Evolutionary conservation across 345 rosid species (phyloP), one percentile per base, ranked within the genome.

Genomic region (Populus alba): DNA sequence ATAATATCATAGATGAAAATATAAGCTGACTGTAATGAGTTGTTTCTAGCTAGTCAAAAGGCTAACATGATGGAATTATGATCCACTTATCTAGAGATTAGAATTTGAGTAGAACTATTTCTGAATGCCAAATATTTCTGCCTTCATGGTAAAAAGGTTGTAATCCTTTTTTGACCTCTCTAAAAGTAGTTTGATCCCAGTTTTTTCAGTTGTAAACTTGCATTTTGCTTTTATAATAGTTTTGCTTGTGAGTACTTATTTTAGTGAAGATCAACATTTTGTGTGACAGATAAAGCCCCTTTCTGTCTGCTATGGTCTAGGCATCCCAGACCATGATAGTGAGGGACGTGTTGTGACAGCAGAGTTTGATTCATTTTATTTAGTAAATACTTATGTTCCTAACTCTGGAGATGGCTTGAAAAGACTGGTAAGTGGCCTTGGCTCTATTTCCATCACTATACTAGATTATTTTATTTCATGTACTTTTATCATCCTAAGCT

Each of bases 381-480:
- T 94, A 75, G 72, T 96, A 78, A 80, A 78, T 23, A 83, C 86
- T n/a, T 96, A 94, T 61, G 92, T 96, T 78, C 99, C 99, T 74
- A 96, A 94, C 79, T 91, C 99, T 22, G 99, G 99, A 66, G 99
- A 96, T 79, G 98, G 98, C 87, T 84, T 96, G 86, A 91, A 80
- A 88, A 91, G 99, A 89, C 87, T 94, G 97, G 98, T 94, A 89
- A 81, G 51, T 71, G 55, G 72, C 51, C 71, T 43, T 66, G 39
- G 53, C 63, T 38, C 78, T 74, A 41, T 78, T 16, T 17, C 43
- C 43, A 10, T 38, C 69, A 47, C 62, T 49, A 61, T 38, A 37
- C 23, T 41, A 47, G 9, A 74, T 79, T 82, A 73, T 75, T 9
- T 77, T n/a, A 3, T 43, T 66, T 75, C n/a, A 53, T 65, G 18